Base-by-base conservation (phyloP, 441 rosid species). In the Croton laevigatus region DNA sequence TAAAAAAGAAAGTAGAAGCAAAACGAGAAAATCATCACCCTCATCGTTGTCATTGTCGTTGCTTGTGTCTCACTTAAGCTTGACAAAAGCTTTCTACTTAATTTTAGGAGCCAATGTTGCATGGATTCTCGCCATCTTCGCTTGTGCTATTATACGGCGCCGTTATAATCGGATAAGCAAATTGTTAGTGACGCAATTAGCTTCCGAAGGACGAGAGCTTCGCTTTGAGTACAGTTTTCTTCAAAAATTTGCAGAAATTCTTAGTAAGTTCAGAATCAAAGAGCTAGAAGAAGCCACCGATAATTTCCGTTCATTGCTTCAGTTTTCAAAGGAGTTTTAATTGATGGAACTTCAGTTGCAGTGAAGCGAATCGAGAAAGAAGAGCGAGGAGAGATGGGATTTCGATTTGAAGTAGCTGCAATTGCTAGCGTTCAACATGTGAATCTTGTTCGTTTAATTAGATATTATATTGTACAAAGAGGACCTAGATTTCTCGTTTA, bases 221-320 rank as follows among this genome's bases (percentile, higher is more conserved):
- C 81, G 89, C 53, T 81, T 87, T 13, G 96, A 93, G 72, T 93
- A 89, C 74, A 93, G 94, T 70, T 91, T 93, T 64, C 78, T 91
- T 2, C 68, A 97, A 61, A 89, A 88, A 82, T 94, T 93, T 27
- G 96, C 97, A 0, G 94, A 93, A 5, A 80, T 91, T 14, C 96
- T 96, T 0, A 89, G 72, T 3, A 89, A 81, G 68, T 93, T 89
- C 73, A 75, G 82, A 49, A 73, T 65, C 77, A 84, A 79, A 52
- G 97, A 93, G 71, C 81, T 93, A 0, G 97, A 89, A 68, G 93
- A 88, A 61, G 98, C 97, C 6, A 89, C 97, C 0, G 90, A 87
- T 19, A 80, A 85, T 68, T 93, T 91, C 72, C 77, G 70, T 36
- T 71, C 85, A 4, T 65, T 81, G 52, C 89, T 45, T 76, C 87